These are phyloP conservation scores for Phaeosphaeria sp. DNA, from an alignment of 2,329 filamentous ascomycete genomes.

Conservation along the genomic window DNA sequence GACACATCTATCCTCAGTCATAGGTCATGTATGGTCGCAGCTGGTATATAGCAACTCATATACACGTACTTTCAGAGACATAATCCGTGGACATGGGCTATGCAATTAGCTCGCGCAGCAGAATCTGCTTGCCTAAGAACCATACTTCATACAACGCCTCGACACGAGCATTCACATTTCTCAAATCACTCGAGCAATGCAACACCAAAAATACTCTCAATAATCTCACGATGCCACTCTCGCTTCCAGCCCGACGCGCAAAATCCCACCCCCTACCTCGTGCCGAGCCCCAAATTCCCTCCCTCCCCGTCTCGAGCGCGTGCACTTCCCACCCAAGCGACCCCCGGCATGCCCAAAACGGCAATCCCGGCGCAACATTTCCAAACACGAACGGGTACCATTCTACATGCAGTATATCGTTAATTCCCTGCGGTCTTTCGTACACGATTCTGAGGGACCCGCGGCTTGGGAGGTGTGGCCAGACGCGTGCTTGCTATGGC, in stretches of 20 bases:
- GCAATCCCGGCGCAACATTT: conserved; percentile 1
- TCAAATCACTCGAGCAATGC: background rate
- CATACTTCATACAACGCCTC: background rate
- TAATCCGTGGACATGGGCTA: no score
- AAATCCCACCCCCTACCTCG: background rate
- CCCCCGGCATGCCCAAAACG: background rate
- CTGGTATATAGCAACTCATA: background rate
- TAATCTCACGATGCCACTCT: background rate
- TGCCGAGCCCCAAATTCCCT: background rate
- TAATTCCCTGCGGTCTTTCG: background rate
- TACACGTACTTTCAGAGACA: background rate
- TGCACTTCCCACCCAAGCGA: background rate
- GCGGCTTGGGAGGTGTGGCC: background rate
- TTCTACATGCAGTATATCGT: conserved; percentile 28
- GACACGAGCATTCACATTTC: background rate
- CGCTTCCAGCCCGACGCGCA: background rate
- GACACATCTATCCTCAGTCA: background rate
- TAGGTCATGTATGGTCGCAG: background rate
- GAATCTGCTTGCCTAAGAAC: background rate
- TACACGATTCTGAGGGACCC: conserved; percentile 6
- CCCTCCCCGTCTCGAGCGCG: background rate
- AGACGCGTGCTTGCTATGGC: background rate
- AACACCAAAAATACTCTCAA: background rate
- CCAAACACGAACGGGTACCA: background rate
- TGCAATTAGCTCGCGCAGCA: background rate